Conservation (phyloP, 768 basidiomycete species). For the Calocybe gangraenosa region DNA sequence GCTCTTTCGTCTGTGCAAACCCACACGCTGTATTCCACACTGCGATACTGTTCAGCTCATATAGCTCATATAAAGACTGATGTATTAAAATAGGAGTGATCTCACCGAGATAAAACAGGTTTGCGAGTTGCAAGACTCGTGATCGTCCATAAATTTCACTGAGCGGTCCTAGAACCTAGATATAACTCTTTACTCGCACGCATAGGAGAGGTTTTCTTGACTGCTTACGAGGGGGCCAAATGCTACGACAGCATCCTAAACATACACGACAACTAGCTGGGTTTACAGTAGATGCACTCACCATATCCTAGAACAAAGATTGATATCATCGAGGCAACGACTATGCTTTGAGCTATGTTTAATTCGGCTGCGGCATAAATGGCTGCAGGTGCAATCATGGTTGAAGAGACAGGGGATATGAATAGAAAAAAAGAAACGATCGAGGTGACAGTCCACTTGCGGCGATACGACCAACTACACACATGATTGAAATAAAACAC, state of each 20-base stretch:
- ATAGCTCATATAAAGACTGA: neutral
- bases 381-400: conserved; percentile 69
- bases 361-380: conserved; percentile 48
- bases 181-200: neutral
- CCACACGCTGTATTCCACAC: conserved; percentile 65
- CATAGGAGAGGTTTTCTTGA: neutral
- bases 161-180: conserved; percentile 51
- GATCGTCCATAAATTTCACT: conserved; percentile 72
- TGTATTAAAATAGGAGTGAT: neutral
- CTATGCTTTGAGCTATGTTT: conserved; percentile 42
- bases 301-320: conserved; percentile 54
- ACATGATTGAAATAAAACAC: neutral
- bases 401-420: conserved; percentile 65
- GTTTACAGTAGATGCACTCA: conserved; percentile 22
- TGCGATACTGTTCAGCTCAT: too few relatives aligned
- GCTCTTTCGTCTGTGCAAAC: conserved; percentile 52
- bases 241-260: conserved; percentile 27
- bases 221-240: conserved; percentile 43
- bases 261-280: too few relatives aligned
- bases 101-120: conserved; percentile 63
- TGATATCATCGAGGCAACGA: conserved; percentile 56
- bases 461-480: conserved; percentile 48
- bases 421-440: conserved; percentile 67
- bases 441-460: conserved; percentile 64
- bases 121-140: conserved; percentile 54